These are phyloP conservation scores for Camellia granthamiana DNA, from an alignment of 148 eudicot genomes.

Conservation along the genomic window DNA sequence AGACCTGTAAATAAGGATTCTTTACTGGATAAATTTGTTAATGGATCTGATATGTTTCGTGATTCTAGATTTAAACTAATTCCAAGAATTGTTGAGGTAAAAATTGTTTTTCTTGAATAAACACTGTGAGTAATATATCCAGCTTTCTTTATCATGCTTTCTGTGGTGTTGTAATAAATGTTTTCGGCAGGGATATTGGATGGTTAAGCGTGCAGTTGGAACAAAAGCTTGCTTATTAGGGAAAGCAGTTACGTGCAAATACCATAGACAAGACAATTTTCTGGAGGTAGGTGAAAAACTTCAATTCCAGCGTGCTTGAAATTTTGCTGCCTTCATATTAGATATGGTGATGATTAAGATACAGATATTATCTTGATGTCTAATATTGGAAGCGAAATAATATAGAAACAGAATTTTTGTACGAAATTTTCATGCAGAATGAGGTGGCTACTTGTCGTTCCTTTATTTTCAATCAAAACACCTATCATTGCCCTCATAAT, in stretches of 20 bases:
- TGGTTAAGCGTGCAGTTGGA: conserved; percentile 99
- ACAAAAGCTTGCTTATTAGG: conserved; percentile 93
- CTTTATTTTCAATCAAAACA: no score
- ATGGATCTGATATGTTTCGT: conserved; percentile 80
- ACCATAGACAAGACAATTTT: conserved; percentile 90
- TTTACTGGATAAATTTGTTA: conserved; percentile 70
- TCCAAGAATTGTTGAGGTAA: conserved; percentile 94
- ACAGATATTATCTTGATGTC: neutral
- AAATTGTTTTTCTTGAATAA: conserved; percentile 1
- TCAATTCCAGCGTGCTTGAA: neutral
- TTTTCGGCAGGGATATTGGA: conserved; percentile 86
- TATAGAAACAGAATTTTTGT: no score
- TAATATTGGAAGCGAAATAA: neutral
- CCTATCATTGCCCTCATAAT: no score
- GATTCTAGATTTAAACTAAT: conserved; percentile 94
- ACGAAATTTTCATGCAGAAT: no score
- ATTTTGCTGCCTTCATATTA: neutral
- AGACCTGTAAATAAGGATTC: conserved; percentile 72
- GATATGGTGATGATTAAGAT: neutral
- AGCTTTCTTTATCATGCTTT: conserved; percentile 10
- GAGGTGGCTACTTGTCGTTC: no score
- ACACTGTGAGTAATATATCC: neutral
- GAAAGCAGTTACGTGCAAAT: conserved; percentile 92
- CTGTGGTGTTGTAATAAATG: conserved; percentile 14
- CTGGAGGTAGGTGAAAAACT: conserved; percentile 78